Base-by-base conservation (phyloP, 169 alveolate species). In the Plasmodium ovale region DNA sequence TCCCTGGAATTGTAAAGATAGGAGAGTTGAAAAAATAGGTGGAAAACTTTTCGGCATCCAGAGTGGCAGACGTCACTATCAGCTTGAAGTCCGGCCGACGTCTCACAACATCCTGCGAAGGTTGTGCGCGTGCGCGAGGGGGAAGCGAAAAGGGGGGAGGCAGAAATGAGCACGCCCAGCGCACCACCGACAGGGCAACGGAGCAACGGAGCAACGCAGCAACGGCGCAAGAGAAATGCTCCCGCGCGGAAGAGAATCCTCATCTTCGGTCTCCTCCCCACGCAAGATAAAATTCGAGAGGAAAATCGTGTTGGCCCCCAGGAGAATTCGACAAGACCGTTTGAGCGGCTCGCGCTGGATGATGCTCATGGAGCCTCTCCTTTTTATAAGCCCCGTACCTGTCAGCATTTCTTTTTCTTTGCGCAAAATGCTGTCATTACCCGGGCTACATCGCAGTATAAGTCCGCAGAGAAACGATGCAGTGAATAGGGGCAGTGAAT, bases 51-150 rank as follows among this genome's bases (percentile, higher is more conserved):
- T 97, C 99, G 25, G 99, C 99, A 84, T 95, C 97, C 59, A 95
- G 92, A 25, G 99, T 98, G 37, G 99, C 99, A 3, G 99, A 98
- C n/a, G 99, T 99, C 23, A 99, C 99, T 39, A 99, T 99, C 77
- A 99, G 94, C 91, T 97, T 97, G 62, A 98, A 95, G 74, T 97
- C 99, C 9, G 96, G 95, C 19, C 99, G 93, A 64, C 93, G 94
- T 53, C 95, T 94, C 31, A 97, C 89, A 16, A 98, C 97, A 68
- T 96, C 96, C 97, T 95, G 77, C 65, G 25, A 47, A 87, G n/a
- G n/a, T n/a, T n/a, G n/a, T n/a, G n/a, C n/a, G n/a, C n/a, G 12
- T 64, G 1, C 12, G 39, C 5, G 29, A 35, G 58, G 7, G 1
- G 44, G 35, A 14, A 23, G 16, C 0, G 7, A 0, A 59, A 49